A percentile compares a stretch with the other conserved stretches of the same genome.
These are phyloP conservation scores for Actinomortierella wolfii DNA, from an alignment of 371 early-diverging fungal genomes.

Conservation along the genomic window DNA sequence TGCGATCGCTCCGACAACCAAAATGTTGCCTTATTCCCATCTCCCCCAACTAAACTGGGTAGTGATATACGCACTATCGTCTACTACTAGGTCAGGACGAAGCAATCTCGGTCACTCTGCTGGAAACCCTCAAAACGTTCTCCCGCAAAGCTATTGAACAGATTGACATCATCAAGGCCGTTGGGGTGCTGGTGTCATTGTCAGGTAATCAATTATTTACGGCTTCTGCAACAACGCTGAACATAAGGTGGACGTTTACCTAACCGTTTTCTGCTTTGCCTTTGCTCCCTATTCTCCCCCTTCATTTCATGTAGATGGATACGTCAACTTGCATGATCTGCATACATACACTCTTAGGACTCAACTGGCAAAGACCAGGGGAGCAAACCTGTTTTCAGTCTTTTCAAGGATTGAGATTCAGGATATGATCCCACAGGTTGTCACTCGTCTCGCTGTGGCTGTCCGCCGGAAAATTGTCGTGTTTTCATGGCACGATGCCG, in stretches of 20 bases:
- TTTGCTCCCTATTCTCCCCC: neutral
- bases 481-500: constrained; percentile 81
- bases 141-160: constrained; percentile 77
- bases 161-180: constrained; percentile 78
- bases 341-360: constrained; percentile 70
- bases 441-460: constrained; percentile 80
- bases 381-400: constrained; percentile 76
- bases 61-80: no score
- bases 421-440: constrained; percentile 69
- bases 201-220: constrained; percentile 51
- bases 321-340: constrained; percentile 77
- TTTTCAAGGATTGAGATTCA: constrained; percentile 74
- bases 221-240: neutral
- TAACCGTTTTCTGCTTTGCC: no score
- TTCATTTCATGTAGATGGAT: constrained; percentile 54
- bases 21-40: no score
- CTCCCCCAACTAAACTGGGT: no score
- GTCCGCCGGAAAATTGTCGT: constrained; percentile 70
- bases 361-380: constrained; percentile 71
- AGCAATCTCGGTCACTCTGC: constrained; percentile 55
- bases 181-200: constrained; percentile 73
- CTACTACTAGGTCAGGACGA: constrained; percentile 38
- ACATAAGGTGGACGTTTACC: neutral
- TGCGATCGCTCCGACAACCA: no score
- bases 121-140: constrained; percentile 72